Conservation (phyloP, 1,139 yeast species). For the Taiozyma sp. region DNA sequence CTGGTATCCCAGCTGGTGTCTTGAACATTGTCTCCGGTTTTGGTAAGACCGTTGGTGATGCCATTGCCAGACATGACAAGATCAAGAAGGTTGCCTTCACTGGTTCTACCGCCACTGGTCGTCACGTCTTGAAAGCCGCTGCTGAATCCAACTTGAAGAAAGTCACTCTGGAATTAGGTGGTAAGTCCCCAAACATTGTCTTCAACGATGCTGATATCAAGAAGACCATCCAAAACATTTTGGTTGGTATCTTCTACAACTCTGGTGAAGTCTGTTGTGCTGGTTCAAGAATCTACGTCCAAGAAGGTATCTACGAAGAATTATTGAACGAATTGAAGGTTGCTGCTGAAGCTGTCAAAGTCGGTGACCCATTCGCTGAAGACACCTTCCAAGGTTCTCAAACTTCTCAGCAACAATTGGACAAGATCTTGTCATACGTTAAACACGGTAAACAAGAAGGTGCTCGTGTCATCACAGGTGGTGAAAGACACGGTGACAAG, state of each 20-base stretch:
- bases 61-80: conserved; percentile 62
- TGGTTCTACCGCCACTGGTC: conserved; percentile 78
- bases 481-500: conserved; percentile 52
- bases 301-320: conserved; percentile 67
- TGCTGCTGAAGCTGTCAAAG: conserved; percentile 50
- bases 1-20: conserved; percentile 79
- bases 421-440: conserved; percentile 65
- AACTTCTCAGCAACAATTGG: conserved; percentile 65
- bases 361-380: conserved; percentile 73
- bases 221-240: conserved; percentile 54
- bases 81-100: conserved; percentile 80
- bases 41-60: conserved; percentile 72
- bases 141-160: conserved; percentile 67
- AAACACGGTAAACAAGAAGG: conserved; percentile 67
- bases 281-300: conserved; percentile 78
- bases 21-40: conserved; percentile 72
- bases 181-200: conserved; percentile 77
- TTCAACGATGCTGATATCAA: conserved; percentile 70
- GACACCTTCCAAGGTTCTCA: conserved; percentile 70
- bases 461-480: conserved; percentile 69
- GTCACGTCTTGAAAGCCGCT: conserved; percentile 63
- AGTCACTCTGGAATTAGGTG: conserved; percentile 81
- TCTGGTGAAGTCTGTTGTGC: conserved; percentile 89
- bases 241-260: conserved; percentile 66
- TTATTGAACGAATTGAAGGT: conserved; percentile 54